Base-by-base conservation (phyloP, 306 rosid species). In the Amphicarpaea edgeworthii region DNA sequence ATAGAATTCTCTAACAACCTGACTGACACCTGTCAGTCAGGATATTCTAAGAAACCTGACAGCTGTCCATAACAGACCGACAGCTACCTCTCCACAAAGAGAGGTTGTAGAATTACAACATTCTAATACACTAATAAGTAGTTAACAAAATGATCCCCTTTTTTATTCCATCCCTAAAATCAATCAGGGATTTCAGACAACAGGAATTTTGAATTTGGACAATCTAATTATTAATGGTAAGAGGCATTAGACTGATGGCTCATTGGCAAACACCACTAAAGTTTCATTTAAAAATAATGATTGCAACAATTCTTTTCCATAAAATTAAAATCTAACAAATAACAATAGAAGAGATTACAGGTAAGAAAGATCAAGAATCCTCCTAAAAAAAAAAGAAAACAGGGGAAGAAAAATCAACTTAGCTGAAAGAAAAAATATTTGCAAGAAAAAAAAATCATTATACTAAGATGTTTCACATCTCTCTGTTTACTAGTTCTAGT, bases 291-390 rank as follows among this genome's bases (percentile, higher is more conserved):
- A 34, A 68, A 50, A 65, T 23, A 55, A 40, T 12, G 14, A 57
- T 57, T 68, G 50, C 55, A 77, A 41, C 38, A 40, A 21, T 16
- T 51, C 15, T 28, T 66, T 55, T 53, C 69, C 9, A 42, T 12
- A 57, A 68, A 58, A 46, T 26, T 24, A 40, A 26, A 54, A 67
- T 66, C 21, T 65, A 37, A 51, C 14, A 76, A 76, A 15, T 42
- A 51, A 53, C 2, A 65, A 76, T 26, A 28, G 68, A 77, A 23
- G 66, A 63, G 51, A 51, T 77, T 77, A 40, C 81, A 66, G 24
- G 32, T 55, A 65, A 24, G 38, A 45, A 28, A 57, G 76, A 45
- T 45, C 62, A 58, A n/a, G 54, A 46, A 69, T 45, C 21, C 42
- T 14, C 49, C 37, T 45, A 43, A 20, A 26, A 41, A 26, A 41